Evolutionary conservation across 305 asterid species (phyloP).

Genomic region (Fraxinus nigra): DNA sequence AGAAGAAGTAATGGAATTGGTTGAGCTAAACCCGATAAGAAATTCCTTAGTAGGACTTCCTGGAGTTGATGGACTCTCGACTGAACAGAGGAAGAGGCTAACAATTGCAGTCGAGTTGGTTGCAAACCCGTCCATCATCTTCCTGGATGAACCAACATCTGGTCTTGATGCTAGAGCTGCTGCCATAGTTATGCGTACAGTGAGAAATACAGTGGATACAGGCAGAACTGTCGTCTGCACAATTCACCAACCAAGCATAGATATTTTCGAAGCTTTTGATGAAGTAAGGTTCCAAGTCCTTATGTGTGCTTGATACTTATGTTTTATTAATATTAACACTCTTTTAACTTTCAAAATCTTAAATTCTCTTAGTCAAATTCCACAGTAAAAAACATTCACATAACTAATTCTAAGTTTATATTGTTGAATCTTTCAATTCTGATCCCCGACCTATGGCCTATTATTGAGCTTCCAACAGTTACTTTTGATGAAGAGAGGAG

Average conservation of each 20-base stretch:
- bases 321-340: neutral
- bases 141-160: constrained; percentile 57
- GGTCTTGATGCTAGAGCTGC: constrained; percentile 59
- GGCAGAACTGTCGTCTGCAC: constrained; percentile 50
- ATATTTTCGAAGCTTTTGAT: constrained; percentile 51
- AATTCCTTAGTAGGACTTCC: constrained; percentile 42
- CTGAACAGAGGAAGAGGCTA: constrained; percentile 49
- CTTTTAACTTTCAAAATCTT: neutral
- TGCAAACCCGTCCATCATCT: constrained; percentile 51
- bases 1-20: constrained; percentile 45
- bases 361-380: neutral
- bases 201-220: constrained; percentile 41
- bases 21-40: constrained; percentile 45
- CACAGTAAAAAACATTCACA: neutral
- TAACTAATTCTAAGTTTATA: neutral
- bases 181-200: constrained; percentile 48
- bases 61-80: constrained; percentile 49
- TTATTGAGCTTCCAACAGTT: constrained; percentile 26
- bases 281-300: constrained; percentile 25
- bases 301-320: neutral
- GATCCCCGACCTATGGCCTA: neutral
- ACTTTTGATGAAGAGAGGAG: constrained; percentile 49
- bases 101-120: constrained; percentile 52
- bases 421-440: neutral
- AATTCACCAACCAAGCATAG: constrained; percentile 54